A percentile compares a stretch with the other conserved stretches of the same genome.
phyloP scores from a whole-genome alignment of 2,329 filamentous ascomycete species.

The Colletotrichum sojae region DNA sequence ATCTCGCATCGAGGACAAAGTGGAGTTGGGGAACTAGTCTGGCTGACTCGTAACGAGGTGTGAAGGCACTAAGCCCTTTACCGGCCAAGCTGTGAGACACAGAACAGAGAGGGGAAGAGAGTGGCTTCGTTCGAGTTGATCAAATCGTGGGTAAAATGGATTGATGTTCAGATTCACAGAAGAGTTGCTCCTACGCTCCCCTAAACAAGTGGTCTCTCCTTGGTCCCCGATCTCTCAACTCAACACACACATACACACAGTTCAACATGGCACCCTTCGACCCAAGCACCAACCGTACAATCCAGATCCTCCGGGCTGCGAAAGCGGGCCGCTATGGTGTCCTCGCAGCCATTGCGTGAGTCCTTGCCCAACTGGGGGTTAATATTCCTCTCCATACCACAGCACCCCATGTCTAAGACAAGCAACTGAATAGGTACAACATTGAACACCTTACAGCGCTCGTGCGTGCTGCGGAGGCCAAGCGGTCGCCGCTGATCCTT shows the following conservation, averaged over 20 bases:
- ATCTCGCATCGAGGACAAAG: conserved; percentile 5
- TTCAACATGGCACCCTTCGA: conserved; percentile 1
- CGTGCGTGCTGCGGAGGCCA: conserved; percentile 77
- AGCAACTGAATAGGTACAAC: conserved; percentile 73
- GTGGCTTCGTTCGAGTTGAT: too few relatives aligned
- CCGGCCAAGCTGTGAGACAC: background rate
- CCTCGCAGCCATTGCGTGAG: conserved; percentile 62
- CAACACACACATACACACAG: background rate
- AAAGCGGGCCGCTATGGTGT: conserved; percentile 69
- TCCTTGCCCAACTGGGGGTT: background rate
- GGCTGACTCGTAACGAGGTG: background rate
- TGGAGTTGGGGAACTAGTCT: background rate
- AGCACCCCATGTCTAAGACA: conserved; percentile 60
- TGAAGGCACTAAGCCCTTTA: background rate
- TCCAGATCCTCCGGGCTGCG: conserved; percentile 63
- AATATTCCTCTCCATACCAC: too few relatives aligned
- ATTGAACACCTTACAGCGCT: conserved; percentile 78
- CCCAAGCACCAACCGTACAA: conserved; percentile 13
- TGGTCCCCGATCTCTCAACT: background rate
- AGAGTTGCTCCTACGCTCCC: too few relatives aligned
- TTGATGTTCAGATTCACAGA: too few relatives aligned
- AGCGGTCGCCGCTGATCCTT: conserved; percentile 76
- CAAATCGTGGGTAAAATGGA: too few relatives aligned
- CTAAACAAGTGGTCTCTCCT: background rate
- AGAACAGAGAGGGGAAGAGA: background rate